Base-by-base conservation (phyloP, 345 rosid species). In the Bruguiera sexangula region DNA sequence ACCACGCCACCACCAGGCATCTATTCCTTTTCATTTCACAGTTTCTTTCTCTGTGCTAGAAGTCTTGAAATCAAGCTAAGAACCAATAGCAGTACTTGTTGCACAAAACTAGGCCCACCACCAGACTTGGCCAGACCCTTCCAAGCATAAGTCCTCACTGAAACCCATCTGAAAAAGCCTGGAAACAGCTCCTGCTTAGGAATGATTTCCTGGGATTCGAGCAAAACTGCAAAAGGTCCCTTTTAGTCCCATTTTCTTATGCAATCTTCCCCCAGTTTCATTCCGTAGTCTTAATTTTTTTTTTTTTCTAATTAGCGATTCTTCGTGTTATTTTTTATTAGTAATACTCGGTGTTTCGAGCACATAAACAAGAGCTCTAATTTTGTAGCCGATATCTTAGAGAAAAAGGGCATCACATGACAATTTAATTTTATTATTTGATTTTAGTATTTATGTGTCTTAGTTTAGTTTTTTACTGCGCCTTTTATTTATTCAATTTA, bases 101-200 rank as follows among this genome's bases (percentile, higher is more conserved):
- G 8, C n/a, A 18, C 32, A 24, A 30, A 19, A 22, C 2, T 31
- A 57, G 39, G 43, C 29, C 60, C 63, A n/a, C 58, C 70, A 53
- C 66, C 67, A 71, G 71, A 67, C 58, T 43, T 43, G 50, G 50
- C 50, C 50, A 43, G 18, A 43, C 50, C 50, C 50, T 15, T 43
- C 50, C 58, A 58, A 60, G 60, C 69, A 53, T 50, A 58, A 43
- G 62, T 71, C 54, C 72, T 22, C 67, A n/a, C 73, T 61, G 75
- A 71, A 81, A 81, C 77, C 79, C 81, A 79, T 89, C 90, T 87
- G 89, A 83, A 73, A 89, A 85, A 86, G 86, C 85, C 97, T 89
- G 88, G 70, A 70, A 77, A 66, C 83, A 85, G 74, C 89, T 83
- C 80, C 77, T 60, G 73, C 84, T 85, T 74, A 36, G 80, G 86